Percentiles rank a stretch among this genome's conserved stretches.
phyloP scores from a whole-genome alignment of 2,329 filamentous ascomycete species.

The Coniochaeta pulveracea region DNA sequence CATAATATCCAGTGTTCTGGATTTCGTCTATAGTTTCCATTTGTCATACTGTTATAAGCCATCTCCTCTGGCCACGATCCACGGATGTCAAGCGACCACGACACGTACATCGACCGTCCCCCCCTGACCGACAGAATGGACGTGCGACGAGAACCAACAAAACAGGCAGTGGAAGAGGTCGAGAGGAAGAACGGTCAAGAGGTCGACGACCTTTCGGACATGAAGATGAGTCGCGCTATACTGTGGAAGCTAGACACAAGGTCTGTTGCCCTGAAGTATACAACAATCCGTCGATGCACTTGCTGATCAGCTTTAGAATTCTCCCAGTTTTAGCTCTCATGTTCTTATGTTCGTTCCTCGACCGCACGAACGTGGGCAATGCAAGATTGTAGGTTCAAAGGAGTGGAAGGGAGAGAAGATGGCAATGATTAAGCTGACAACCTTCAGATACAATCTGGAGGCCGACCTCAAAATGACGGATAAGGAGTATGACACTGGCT shows the following conservation, averaged over 20 bases:
- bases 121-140: too few species aligned
- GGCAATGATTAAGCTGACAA: background rate
- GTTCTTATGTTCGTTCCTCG: constrained; percentile 53
- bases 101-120: too few species aligned
- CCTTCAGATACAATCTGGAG: constrained; percentile 4
- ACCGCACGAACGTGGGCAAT: constrained; percentile 65
- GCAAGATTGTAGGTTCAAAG: constrained; percentile 53
- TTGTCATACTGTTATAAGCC: too few species aligned
- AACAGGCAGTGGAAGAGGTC: constrained; percentile 1
- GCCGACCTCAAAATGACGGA: constrained; percentile 1
- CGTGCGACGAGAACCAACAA: background rate
- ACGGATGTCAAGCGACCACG: too few species aligned
- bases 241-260: constrained; percentile 4
- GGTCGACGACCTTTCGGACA: background rate
- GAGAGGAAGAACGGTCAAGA: background rate
- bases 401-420: background rate
- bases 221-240: background rate
- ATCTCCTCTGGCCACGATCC: too few species aligned
- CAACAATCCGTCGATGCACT: background rate
- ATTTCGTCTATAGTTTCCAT: too few species aligned
- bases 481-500: constrained; percentile 1
- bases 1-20: too few species aligned
- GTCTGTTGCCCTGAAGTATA: background rate
- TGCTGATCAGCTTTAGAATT: background rate
- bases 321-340: constrained; percentile 47